phyloP scores from a whole-genome alignment of 163 green algal genomes.

The Prototheca wickerhamii region DNA sequence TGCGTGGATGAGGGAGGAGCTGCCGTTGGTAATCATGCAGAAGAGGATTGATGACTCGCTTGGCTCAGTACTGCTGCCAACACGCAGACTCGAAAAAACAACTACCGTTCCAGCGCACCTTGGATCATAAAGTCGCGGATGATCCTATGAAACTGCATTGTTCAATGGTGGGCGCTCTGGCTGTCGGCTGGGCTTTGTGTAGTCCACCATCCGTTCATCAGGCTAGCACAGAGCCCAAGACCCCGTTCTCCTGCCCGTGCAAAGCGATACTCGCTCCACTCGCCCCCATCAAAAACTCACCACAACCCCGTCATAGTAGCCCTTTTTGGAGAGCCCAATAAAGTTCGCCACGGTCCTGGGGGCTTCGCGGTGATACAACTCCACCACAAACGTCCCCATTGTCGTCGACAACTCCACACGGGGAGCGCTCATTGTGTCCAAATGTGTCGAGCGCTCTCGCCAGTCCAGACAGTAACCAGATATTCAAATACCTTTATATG shows the following conservation, averaged over 20 bases:
- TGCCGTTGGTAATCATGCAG: no score
- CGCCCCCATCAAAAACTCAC: conserved; percentile 26
- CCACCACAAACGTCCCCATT: conserved; percentile 41
- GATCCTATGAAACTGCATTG: conserved; percentile 48
- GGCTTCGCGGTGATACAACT: conserved; percentile 48
- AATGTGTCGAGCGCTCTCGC: background rate
- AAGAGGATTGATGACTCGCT: no score
- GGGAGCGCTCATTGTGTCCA: conserved; percentile 11
- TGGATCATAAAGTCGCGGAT: conserved; percentile 79
- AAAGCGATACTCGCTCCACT: no score
- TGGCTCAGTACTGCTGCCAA: background rate
- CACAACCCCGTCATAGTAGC: conserved; percentile 85
- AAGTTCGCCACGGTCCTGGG: conserved; percentile 80
- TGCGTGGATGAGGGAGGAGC: conserved; percentile 22
- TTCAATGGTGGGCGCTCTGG: background rate
- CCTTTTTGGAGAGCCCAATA: conserved; percentile 60
- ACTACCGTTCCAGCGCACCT: conserved; percentile 9
- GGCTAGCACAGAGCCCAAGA: no score
- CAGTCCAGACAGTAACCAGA: background rate
- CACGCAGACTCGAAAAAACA: background rate
- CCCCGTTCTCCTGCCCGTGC: no score
- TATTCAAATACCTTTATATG: background rate
- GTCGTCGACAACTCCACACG: conserved; percentile 44
- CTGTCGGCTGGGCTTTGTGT: background rate
- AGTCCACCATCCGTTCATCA: background rate